Evolutionary conservation across 1,284 basidiomycete species (phyloP).

Genomic region (Rhizoctonia solani): DNA sequence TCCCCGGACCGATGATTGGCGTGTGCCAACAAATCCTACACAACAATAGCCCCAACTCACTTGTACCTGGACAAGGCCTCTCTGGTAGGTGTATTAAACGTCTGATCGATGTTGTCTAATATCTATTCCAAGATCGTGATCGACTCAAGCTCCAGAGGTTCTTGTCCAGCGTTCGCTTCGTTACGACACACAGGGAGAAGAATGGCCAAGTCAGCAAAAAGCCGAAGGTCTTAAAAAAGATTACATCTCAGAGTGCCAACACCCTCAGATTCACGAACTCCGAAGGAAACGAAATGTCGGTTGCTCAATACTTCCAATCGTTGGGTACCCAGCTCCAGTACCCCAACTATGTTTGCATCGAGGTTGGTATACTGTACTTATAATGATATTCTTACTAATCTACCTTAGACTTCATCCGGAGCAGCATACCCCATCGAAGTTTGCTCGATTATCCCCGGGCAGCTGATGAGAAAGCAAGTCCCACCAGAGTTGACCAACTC

Average conservation of each 20-base stretch:
- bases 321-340: constrained; percentile 18
- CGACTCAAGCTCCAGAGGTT: constrained; percentile 57
- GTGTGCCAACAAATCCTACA: constrained; percentile 62
- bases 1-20: constrained; percentile 53
- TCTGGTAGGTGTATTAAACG: background rate
- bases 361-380: constrained; percentile 8
- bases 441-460: constrained; percentile 65
- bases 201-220: constrained; percentile 1
- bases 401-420: background rate
- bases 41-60: constrained; percentile 57
- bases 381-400: background rate
- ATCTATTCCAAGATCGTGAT: constrained; percentile 18
- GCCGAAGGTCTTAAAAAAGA: constrained; percentile 59
- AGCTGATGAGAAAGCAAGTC: constrained; percentile 74
- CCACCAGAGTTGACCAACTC: constrained; percentile 66
- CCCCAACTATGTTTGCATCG: constrained; percentile 29
- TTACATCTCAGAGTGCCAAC: constrained; percentile 56
- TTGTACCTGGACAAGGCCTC: constrained; percentile 51
- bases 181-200: constrained; percentile 49
- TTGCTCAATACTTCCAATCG: constrained; percentile 34
- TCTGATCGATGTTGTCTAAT: background rate
- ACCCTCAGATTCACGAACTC: constrained; percentile 55
- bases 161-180: constrained; percentile 60
- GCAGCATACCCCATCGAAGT: constrained; percentile 61
- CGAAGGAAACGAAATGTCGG: constrained; percentile 27